Base-by-base conservation (phyloP, 108 stramenopile genomes). In the Cyclostephanos tholiformis region DNA sequence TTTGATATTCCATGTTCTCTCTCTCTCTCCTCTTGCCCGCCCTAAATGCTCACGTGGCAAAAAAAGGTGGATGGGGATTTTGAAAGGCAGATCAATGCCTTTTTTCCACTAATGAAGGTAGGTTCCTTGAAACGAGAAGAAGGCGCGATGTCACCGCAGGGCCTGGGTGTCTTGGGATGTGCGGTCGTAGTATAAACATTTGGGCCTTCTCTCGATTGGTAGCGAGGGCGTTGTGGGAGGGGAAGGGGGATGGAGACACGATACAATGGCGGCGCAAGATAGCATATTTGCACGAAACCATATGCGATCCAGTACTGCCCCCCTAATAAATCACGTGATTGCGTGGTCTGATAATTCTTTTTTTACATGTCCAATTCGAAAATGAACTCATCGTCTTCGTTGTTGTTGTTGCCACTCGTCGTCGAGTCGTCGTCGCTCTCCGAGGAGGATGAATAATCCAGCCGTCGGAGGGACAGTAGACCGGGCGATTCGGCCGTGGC, bases 281-380 rank as follows among this genome's bases (percentile, higher is more conserved):
- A 53, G 20, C 52, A n/a, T 53, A 53, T 25, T 8, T 20, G 6
- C 14, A 53, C 52, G 20, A 53, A 53, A 14, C 20, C 6, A 25
- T 7, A 19, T 0, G 9, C 41, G 41, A 7, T 41, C 41, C 41
- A n/a, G n/a, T n/a, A 14, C 52, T n/a, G 1, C 52, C 25, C 25
- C 6, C 1, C 0, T 19, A n/a, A n/a, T 19, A 19, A 14, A 25
- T 8, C 52, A 41, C 1, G 41, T 4, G 9, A 12, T 41, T 7
- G 4, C 41, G n/a, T n/a, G n/a, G n/a, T n/a, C n/a, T n/a, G n/a
- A n/a, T n/a, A n/a, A n/a, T 9, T 53, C 26, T 27, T 55, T 26
- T 48, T 44, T 65, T 73, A 73, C 72, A 73, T 73, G 50, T 73
- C 72, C 63, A 73, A 35, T 52, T 73, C 63, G 52, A 73, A 73